These are phyloP conservation scores for Alternaria ethzedia DNA, from an alignment of 2,329 filamentous ascomycete species.

Conservation along the genomic window DNA sequence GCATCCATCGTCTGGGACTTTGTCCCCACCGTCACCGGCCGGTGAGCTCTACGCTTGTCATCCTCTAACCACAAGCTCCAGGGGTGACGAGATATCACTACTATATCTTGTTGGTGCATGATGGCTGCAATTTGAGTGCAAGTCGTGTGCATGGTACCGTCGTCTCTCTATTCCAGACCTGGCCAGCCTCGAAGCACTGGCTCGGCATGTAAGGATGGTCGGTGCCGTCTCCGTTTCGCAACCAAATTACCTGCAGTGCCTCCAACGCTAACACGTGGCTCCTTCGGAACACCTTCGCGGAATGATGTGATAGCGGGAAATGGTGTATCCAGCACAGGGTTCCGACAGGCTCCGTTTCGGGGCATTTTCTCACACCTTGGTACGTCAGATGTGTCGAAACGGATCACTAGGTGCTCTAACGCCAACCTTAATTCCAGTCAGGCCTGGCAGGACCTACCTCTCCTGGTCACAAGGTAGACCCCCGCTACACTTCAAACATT, in stretches of 20 bases:
- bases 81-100: not conserved
- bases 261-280: not conserved
- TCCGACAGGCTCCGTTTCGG: not conserved
- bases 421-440: constrained; percentile 5
- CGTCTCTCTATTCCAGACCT: not conserved
- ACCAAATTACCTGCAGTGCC: not conserved
- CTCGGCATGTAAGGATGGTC: not conserved
- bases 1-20: not conserved
- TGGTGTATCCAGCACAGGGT: not conserved
- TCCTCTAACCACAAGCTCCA: not conserved
- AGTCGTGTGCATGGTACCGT: not conserved
- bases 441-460: not conserved
- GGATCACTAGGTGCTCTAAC: constrained; percentile 2
- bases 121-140: not conserved
- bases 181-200: not conserved
- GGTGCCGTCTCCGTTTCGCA: not conserved
- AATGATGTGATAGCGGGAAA: not conserved
- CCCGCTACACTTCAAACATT: not conserved
- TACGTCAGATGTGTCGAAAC: constrained; percentile 15
- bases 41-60: not conserved
- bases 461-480: not conserved
- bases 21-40: constrained; percentile 5
- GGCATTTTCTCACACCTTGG: constrained; percentile 8
- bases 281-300: not conserved
- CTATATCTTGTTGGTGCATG: not conserved